Percentiles rank a stretch among this genome's conserved stretches.
Evolutionary conservation across 305 asterid genomes (phyloP).

Genomic region (Plantago rigida): DNA sequence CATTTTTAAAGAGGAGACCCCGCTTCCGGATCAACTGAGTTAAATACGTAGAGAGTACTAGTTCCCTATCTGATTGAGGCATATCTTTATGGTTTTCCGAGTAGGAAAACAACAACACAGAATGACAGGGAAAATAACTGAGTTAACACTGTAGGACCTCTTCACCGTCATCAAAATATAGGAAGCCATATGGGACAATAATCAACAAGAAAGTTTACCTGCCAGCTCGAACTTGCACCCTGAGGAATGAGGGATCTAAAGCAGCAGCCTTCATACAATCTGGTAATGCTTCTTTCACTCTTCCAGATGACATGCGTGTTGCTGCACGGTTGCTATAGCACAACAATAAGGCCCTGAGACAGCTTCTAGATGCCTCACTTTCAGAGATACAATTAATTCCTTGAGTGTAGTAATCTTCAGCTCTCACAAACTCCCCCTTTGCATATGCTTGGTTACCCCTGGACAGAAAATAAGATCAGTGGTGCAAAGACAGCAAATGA

Average conservation of each 20-base stretch:
- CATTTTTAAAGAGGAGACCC: too few species aligned
- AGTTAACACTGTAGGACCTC: constrained; percentile 14
- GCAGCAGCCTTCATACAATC: constrained; percentile 74
- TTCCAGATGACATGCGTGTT: constrained; percentile 86
- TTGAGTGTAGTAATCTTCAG: constrained; percentile 77
- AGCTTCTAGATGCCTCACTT: constrained; percentile 60
- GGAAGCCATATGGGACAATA: constrained; percentile 15
- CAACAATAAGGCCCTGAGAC: constrained; percentile 69
- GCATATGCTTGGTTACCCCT: constrained; percentile 98
- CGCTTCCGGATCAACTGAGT: not conserved
- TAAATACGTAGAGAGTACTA: not conserved
- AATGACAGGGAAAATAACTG: constrained; percentile 6
- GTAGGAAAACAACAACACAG: constrained; percentile 14
- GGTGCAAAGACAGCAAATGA: constrained; percentile 16
- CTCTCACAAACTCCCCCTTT: constrained; percentile 64
- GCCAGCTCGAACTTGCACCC: constrained; percentile 88
- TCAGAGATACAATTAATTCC: constrained; percentile 68
- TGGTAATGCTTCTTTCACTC: constrained; percentile 72
- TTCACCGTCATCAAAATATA: constrained; percentile 3
- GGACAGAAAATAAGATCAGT: constrained; percentile 32
- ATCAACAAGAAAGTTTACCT: constrained; percentile 45
- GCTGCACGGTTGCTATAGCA: constrained; percentile 99
- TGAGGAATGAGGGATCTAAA: constrained; percentile 71
- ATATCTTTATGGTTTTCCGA: constrained; percentile 17
- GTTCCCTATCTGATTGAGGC: not conserved